Evolutionary conservation across 2,329 filamentous ascomycete genomes (phyloP).

Genomic region (Fusarium nanum): DNA sequence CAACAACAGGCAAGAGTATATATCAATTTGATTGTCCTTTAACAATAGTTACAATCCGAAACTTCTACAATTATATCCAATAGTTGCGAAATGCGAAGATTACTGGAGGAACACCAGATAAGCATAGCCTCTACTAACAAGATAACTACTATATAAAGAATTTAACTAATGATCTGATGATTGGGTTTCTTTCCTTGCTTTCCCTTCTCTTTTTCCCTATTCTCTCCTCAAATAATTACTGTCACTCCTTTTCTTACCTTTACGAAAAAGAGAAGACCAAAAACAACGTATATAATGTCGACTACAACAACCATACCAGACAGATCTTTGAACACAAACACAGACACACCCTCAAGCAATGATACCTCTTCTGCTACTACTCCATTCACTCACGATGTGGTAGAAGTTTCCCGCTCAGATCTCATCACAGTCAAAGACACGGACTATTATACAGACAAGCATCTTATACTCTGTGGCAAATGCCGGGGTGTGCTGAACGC

Average conservation of each 20-base stretch:
- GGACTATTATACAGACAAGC: conserved; percentile 19
- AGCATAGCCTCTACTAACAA: neutral
- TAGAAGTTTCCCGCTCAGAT: conserved; percentile 26
- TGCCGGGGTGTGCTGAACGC: conserved; percentile 22
- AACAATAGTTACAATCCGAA: neutral
- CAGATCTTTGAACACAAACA: neutral
- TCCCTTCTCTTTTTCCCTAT: neutral
- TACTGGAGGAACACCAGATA: neutral
- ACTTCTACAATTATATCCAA: conserved; percentile 10
- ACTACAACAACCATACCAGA: neutral
- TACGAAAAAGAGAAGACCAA: neutral
- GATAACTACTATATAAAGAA: conserved; percentile 12
- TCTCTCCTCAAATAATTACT: neutral
- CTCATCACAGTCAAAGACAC: conserved; percentile 11
- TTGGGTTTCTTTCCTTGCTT: neutral
- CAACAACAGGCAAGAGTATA: neutral
- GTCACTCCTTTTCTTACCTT: neutral
- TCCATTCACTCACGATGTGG: conserved; percentile 15
- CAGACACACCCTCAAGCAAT: neutral
- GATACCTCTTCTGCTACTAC: neutral
- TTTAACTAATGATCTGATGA: neutral
- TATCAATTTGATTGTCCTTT: neutral
- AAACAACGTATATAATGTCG: conserved; percentile 3
- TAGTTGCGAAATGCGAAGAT: neutral
- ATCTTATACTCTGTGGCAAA: conserved; percentile 25